Conservation (phyloP, 768 basidiomycete genomes). For the Pisolithus orientalis region DNA sequence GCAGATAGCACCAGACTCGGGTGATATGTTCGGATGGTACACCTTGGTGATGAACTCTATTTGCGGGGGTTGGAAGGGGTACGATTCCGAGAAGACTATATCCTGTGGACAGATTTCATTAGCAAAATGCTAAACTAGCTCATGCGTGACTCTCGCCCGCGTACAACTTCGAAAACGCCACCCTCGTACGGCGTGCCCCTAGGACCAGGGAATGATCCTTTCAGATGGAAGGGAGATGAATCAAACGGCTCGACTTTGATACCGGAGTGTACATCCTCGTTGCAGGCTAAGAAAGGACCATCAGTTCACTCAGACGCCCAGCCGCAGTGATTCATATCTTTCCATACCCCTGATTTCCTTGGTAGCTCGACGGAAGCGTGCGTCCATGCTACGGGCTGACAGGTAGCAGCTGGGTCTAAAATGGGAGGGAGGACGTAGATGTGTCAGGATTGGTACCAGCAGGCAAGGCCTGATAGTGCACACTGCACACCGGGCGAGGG, state of each 20-base stretch:
- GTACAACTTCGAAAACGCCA: conserved; percentile 84
- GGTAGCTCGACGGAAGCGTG: no score
- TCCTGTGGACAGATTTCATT: conserved; percentile 45
- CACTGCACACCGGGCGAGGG: no score
- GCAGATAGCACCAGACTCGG: conserved; percentile 91
- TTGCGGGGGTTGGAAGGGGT: conserved; percentile 91
- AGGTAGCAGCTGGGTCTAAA: no score
- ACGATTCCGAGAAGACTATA: conserved; percentile 86
- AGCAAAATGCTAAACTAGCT: no score
- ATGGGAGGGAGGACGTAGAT: no score
- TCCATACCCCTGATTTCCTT: no score
- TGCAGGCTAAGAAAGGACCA: conserved; percentile 58
- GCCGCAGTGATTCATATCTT: no score
- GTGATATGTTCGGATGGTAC: conserved; percentile 94
- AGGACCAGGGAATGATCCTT: conserved; percentile 87
- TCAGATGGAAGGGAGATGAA: conserved; percentile 86
- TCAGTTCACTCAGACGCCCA: conserved; percentile 2
- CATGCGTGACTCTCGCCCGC: conserved; percentile 22
- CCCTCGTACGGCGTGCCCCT: conserved; percentile 92
- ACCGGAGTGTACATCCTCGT: conserved; percentile 86
- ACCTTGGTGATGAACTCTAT: conserved; percentile 98
- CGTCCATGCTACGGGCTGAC: no score
- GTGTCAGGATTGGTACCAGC: no score
- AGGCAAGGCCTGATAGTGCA: no score
- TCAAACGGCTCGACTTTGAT: conserved; percentile 85